Evolutionary conservation across 768 basidiomycete species (phyloP).

Genomic region (Rhodocollybia butyracea): DNA sequence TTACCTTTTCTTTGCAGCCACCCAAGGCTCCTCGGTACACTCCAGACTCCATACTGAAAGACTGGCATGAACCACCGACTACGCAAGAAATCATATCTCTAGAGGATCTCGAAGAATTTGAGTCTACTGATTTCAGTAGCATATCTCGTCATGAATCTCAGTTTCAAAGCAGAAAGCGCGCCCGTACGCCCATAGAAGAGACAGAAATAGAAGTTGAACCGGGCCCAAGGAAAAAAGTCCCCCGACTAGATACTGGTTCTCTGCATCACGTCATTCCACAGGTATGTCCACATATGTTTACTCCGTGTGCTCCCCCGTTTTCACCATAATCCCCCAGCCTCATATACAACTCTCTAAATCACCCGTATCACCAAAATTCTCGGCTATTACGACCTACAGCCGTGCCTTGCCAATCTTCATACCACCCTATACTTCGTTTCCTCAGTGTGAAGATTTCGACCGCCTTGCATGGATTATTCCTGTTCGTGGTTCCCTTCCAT

Average conservation of each 20-base stretch:
- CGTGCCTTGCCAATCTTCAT: background rate
- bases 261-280: background rate
- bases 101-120: background rate
- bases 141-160: background rate
- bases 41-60: background rate
- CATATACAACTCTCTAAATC: background rate
- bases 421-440: background rate
- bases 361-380: background rate
- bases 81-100: background rate
- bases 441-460: background rate
- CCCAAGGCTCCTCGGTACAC: background rate
- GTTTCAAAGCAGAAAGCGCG: background rate
- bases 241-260: background rate
- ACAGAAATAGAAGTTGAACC: background rate
- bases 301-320: background rate
- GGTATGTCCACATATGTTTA: background rate
- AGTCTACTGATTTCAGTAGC: background rate
- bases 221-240: background rate
- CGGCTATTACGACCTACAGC: background rate
- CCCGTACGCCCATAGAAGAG: background rate
- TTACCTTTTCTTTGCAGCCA: background rate
- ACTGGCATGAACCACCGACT: background rate
- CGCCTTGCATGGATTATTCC: slow-evolving; percentile 4
- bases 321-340: background rate
- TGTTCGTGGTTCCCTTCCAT: background rate